Percentiles rank a stretch among this genome's conserved stretches.
Evolutionary conservation across 768 basidiomycete genomes (phyloP).

Genomic region (Mycena alexandri): DNA sequence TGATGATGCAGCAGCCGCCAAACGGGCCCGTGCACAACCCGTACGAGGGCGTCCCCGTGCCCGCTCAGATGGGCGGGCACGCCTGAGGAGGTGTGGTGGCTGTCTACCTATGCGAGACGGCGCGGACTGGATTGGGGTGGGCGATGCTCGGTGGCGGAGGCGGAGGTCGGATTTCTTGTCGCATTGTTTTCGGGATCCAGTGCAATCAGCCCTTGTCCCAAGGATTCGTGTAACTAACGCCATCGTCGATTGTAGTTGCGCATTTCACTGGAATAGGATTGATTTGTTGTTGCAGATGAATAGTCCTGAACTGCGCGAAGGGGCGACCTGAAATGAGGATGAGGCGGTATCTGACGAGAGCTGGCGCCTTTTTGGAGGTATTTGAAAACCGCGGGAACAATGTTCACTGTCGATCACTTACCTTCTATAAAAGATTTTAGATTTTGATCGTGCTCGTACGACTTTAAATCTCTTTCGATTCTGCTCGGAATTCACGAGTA

Average conservation of each 20-base stretch:
- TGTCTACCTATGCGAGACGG: no score
- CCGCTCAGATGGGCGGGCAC: constrained; percentile 84
- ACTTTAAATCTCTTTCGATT: no score
- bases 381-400: no score
- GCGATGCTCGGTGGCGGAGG: constrained; percentile 20
- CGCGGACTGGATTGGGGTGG: constrained; percentile 15
- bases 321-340: constrained; percentile 1
- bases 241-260: constrained; percentile 48
- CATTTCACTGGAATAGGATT: constrained; percentile 38
- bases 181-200: constrained; percentile 41
- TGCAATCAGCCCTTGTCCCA: constrained; percentile 37
- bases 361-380: no score
- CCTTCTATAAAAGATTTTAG: no score
- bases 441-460: no score
- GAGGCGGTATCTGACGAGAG: no score
- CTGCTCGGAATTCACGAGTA: no score
- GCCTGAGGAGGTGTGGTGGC: constrained; percentile 57
- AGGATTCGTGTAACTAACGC: constrained; percentile 41
- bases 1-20: constrained; percentile 91
- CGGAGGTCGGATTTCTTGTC: constrained; percentile 41
- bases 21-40: constrained; percentile 72
- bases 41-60: constrained; percentile 79
- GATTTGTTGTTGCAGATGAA: constrained; percentile 34
- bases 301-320: no score
- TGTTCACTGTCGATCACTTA: no score